Percentiles rank a stretch among this genome's conserved stretches.
These are phyloP conservation scores for Cyphellophora europaea DNA, from an alignment of 2,329 filamentous ascomycete species.

Conservation along the genomic window DNA sequence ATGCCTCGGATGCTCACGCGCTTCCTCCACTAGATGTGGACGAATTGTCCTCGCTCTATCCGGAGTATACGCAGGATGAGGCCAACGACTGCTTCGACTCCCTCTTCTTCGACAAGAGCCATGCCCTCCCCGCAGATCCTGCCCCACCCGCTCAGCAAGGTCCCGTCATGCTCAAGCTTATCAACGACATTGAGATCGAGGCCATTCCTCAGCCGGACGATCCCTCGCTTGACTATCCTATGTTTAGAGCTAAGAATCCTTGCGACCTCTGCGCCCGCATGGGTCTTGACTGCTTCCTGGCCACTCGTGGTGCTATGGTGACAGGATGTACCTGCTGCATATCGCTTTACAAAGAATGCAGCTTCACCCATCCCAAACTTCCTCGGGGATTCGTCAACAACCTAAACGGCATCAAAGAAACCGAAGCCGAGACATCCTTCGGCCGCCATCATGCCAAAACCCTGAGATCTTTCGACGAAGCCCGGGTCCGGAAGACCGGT, in stretches of 20 bases:
- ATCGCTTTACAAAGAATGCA: slow-evolving; percentile 37
- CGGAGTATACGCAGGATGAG: slow-evolving; percentile 30
- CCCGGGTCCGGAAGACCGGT: slow-evolving; percentile 51
- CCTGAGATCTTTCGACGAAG: slow-evolving; percentile 32
- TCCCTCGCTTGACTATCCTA: slow-evolving; percentile 27
- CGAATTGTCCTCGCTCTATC: slow-evolving; percentile 29
- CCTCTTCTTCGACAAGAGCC: slow-evolving; percentile 31
- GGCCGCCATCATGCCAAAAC: slow-evolving; percentile 25
- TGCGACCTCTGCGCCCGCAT: slow-evolving; percentile 37
- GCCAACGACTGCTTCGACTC: slow-evolving; percentile 28
- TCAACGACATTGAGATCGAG: slow-evolving; percentile 20
- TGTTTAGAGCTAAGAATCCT: slow-evolving; percentile 34
- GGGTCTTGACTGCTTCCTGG: slow-evolving; percentile 38
- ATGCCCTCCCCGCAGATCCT: slow-evolving; percentile 28
- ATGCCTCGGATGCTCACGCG: slow-evolving; percentile 27
- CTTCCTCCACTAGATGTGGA: slow-evolving; percentile 26
- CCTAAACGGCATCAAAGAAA: slow-evolving; percentile 34
- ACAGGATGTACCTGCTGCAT: slow-evolving; percentile 39
- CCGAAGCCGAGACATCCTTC: slow-evolving; percentile 20
- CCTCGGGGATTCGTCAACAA: slow-evolving; percentile 34
- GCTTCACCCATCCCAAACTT: slow-evolving; percentile 33
- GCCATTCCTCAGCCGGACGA: slow-evolving; percentile 16
- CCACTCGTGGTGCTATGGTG: slow-evolving; percentile 33
- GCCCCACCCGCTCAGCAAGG: slow-evolving; percentile 17
- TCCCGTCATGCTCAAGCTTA: slow-evolving; percentile 17